A percentile compares a stretch with the other conserved stretches of the same genome.
phyloP scores from a whole-genome alignment of 1,139 yeast genomes.

The Sugiyamaella grinbergsii region DNA sequence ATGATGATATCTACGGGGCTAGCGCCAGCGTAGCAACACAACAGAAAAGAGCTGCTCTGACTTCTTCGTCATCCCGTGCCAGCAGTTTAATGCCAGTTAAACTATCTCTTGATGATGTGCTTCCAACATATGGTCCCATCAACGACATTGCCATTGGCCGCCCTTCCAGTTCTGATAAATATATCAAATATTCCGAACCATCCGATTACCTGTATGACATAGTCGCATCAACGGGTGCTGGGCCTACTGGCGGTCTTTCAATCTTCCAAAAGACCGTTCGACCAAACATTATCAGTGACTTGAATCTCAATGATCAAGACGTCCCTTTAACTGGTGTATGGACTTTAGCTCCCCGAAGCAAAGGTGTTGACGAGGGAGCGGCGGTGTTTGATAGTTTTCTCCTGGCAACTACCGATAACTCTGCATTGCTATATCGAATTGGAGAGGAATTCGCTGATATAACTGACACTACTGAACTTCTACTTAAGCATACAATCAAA shows the following conservation, averaged over 20 bases:
- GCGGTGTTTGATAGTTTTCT: conserved; percentile 55
- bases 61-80: conserved; percentile 7
- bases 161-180: conserved; percentile 39
- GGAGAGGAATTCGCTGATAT: conserved; percentile 66
- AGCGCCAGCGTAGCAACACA: conserved; percentile 9
- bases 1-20: conserved; percentile 46
- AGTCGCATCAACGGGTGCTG: conserved; percentile 71
- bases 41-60: conserved; percentile 4
- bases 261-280: conserved; percentile 70
- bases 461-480: conserved; percentile 58
- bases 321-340: conserved; percentile 32
- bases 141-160: conserved; percentile 69
- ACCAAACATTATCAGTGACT: conserved; percentile 72
- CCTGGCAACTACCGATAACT: conserved; percentile 55
- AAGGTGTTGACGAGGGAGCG: conserved; percentile 26
- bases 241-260: conserved; percentile 56
- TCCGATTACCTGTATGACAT: conserved; percentile 48
- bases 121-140: conserved; percentile 74
- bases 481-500: conserved; percentile 66
- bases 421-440: conserved; percentile 56
- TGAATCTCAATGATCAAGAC: conserved; percentile 57
- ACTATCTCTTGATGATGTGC: conserved; percentile 48
- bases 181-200: conserved; percentile 32
- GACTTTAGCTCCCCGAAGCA: conserved; percentile 38
- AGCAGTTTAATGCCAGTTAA: conserved; percentile 25